A percentile compares a stretch with the other conserved stretches of the same genome.
Evolutionary conservation across 495 filamentous ascomycete species (phyloP).

Genomic region (Aspergillus sparsus): DNA sequence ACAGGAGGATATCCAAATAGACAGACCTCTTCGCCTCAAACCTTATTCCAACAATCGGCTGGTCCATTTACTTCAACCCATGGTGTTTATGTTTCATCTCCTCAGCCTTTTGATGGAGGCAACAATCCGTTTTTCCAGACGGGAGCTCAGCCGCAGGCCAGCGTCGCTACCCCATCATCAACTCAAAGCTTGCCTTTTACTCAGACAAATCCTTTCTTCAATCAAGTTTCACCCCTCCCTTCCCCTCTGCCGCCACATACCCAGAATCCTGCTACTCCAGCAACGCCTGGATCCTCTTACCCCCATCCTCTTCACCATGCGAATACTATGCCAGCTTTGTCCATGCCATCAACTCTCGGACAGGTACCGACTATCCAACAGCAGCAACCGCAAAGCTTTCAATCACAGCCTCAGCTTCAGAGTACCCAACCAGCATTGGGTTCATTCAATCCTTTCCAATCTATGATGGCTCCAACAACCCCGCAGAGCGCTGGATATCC

Average conservation of each 20-base stretch:
- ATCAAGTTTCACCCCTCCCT: slow-evolving; percentile 33
- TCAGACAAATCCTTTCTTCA: slow-evolving; percentile 58
- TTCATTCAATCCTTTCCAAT: slow-evolving; percentile 42
- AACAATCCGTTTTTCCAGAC: slow-evolving; percentile 71
- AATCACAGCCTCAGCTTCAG: slow-evolving; percentile 18
- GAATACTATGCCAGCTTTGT: slow-evolving; percentile 45
- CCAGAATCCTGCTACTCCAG: slow-evolving; percentile 25
- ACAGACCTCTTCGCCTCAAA: slow-evolving; percentile 49
- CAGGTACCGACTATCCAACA: slow-evolving; percentile 40
- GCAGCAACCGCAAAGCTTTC: slow-evolving; percentile 38
- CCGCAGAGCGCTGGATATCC: slow-evolving; percentile 32
- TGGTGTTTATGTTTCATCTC: slow-evolving; percentile 43
- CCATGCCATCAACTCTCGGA: slow-evolving; percentile 35
- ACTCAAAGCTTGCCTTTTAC: slow-evolving; percentile 33
- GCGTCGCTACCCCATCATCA: slow-evolving; percentile 30
- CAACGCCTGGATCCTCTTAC: slow-evolving; percentile 10
- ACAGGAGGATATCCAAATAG: slow-evolving; percentile 72
- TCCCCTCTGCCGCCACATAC: slow-evolving; percentile 37
- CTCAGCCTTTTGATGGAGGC: slow-evolving; percentile 43
- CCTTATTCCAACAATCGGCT: slow-evolving; percentile 56
- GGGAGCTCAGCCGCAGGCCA: slow-evolving; percentile 43
- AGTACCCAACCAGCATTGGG: slow-evolving; percentile 26
- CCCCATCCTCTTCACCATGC: slow-evolving; percentile 39
- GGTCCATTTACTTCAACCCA: slow-evolving; percentile 62
- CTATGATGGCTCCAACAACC: slow-evolving; percentile 33